phyloP scores from a whole-genome alignment of 768 basidiomycete species.

The Suillus ampliporus region DNA sequence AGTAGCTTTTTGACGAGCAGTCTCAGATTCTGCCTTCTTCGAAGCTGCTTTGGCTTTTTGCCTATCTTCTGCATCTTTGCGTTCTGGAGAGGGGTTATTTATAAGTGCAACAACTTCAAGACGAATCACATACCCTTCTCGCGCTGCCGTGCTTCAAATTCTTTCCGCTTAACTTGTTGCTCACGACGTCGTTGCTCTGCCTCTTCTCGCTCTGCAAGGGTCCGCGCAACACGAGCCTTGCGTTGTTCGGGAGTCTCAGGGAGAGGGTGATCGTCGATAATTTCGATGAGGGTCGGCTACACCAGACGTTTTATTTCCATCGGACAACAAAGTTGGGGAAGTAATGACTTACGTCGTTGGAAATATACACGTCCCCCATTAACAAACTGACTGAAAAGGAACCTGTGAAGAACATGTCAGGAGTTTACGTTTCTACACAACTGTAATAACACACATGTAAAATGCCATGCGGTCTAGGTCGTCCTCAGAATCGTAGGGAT shows the following conservation, averaged over 20 bases:
- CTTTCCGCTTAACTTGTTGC: constrained; percentile 56
- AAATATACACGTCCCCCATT: constrained; percentile 36
- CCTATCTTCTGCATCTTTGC: constrained; percentile 58
- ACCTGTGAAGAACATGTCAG: constrained; percentile 40
- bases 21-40: constrained; percentile 62
- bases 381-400: constrained; percentile 53
- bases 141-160: constrained; percentile 49
- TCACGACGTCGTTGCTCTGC: constrained; percentile 58
- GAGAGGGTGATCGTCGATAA: constrained; percentile 18
- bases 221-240: constrained; percentile 52
- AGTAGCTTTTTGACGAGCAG: constrained; percentile 51
- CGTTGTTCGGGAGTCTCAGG: constrained; percentile 60
- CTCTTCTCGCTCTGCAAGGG: constrained; percentile 57
- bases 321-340: constrained; percentile 10
- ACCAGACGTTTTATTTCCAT: constrained; percentile 14
- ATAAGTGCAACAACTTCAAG: constrained; percentile 19
- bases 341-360: constrained; percentile 34
- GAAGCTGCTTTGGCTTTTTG: constrained; percentile 58
- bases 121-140: constrained; percentile 49
- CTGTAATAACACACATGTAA: constrained; percentile 48
- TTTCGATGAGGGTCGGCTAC: constrained; percentile 29
- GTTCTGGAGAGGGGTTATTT: constrained; percentile 44
- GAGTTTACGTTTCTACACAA: not conserved
- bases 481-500: constrained; percentile 35
- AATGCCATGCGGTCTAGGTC: constrained; percentile 43